Evolutionary conservation across 129 eudicot species (phyloP), one percentile per base, ranked within the genome.

Genomic region (Solidago caesia): DNA sequence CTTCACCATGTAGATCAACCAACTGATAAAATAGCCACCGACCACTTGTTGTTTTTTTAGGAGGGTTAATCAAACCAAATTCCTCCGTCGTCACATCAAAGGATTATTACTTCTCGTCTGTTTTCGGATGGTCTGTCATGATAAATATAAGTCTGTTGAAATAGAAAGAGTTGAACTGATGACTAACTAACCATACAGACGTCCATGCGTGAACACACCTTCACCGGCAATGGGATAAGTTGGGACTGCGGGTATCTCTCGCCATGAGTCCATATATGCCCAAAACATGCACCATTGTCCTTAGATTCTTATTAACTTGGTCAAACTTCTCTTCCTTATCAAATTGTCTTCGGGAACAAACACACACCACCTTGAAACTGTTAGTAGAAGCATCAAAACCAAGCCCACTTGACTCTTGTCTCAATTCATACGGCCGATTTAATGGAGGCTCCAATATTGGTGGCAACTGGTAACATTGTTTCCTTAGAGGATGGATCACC

Each of bases 251-350:
- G 68, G 16, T 39, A 41, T 60, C 44, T 60, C 44, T 66, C 53
- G 49, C 71, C 71, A 44, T 4, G 71, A 66, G 51, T 66, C 53
- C 13, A 2, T n/a, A n/a, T n/a, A n/a, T 66, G n/a, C 71, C 71
- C 53, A 66, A 66, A 39, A 66, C 71, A 66, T 66, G 41, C 29
- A 44, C 39, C 53, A 66, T 16, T 5, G 53, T 15, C 10, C 13
- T 2, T 61, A 29, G 11, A 61, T 27, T 8, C 66, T 27, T 29
- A 8, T 39, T 15, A 7, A 44, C 10, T 1, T 6, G 7, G 47
- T 41, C 45, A 33, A 64, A 29, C 4, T 64, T 13, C 11, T 14
- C 53, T 7, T 44, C 5, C n/a, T 43, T 33, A 2, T 44, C 2
- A 43, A 0, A 1, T 4, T 33, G 12, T 6, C 33, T 7, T 8